Base-by-base conservation (phyloP, 1,139 yeast species). In the Scheffersomyces parashehatae region DNA sequence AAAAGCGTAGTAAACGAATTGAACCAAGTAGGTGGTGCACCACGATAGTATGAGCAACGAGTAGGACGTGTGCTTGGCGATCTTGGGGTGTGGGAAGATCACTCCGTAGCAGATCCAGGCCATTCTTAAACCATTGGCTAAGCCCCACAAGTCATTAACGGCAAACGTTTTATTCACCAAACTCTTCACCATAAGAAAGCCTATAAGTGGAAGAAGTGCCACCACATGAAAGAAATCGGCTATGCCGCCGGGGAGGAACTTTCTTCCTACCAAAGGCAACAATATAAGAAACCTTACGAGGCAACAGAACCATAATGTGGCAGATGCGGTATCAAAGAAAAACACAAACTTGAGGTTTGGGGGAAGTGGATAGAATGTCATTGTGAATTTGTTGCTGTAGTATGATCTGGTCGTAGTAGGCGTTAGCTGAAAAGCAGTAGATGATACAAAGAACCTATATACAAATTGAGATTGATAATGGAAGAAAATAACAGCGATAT, bases 211-310 rank as follows among this genome's bases (percentile, higher is more conserved):
- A 5, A 64, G 47, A 30, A 68, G 47, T 2, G 78, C 55, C 16
- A 73, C 73, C n/a, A 67, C 65, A 43, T 77, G 78, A 52, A 81
- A 79, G 64, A 81, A 82, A 51, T 79, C 85, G 39, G 86, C 87
- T 11, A 84, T 81, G 1, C 89, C 89, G 7, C 85, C 88, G 1
- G 88, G 85, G 28, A 84, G 61, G 53, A 81, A 84, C 50, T 68
- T 70, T 36, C 79, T 62, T 1, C 88, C 87, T 7, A 82, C 88
- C 24, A 84, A 61, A 2, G 87, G 88, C 38, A 81, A 65, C 29
- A 84, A 64, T 3, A 82, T 62, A 11, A 73, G 44, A 50, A 82
- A 73, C 40, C 90, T 61, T 6, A 69, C 62, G 5, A 81, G 59
- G 44, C 85, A 73, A 40, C 83, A 76, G 32, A 70, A 58, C 79